Percentiles rank a stretch among this genome's conserved stretches.
Evolutionary conservation across 805 yeast genomes (phyloP).

Genomic region (Priceomyces carsonii): DNA sequence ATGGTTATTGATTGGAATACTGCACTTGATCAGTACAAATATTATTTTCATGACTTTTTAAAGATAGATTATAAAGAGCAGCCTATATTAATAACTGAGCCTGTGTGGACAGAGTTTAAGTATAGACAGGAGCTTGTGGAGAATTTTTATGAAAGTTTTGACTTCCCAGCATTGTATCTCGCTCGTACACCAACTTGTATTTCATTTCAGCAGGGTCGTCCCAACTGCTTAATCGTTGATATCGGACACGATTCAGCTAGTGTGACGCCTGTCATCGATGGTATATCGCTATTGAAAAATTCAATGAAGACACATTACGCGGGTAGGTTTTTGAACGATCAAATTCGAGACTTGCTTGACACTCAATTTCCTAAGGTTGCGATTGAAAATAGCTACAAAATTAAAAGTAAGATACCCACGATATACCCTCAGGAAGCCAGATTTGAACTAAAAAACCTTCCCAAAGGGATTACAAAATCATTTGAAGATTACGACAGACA

Average conservation of each 20-base stretch:
- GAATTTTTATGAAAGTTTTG: slow-evolving; percentile 63
- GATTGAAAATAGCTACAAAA: slow-evolving; percentile 42
- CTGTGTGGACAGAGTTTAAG: slow-evolving; percentile 73
- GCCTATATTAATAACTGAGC: slow-evolving; percentile 83
- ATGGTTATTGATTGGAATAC: slow-evolving; percentile 83
- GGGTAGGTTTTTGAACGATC: slow-evolving; percentile 65
- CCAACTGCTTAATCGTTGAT: slow-evolving; percentile 83
- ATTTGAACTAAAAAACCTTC: slow-evolving; percentile 19
- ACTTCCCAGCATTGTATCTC: slow-evolving; percentile 78
- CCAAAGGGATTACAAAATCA: slow-evolving; percentile 42
- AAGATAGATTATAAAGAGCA: slow-evolving; percentile 59
- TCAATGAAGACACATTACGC: slow-evolving; percentile 72
- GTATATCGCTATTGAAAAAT: slow-evolving; percentile 69
- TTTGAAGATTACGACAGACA: slow-evolving; percentile 58
- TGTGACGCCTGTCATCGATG: slow-evolving; percentile 83
- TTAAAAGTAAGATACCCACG: slow-evolving; percentile 46
- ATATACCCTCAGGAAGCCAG: slow-evolving; percentile 33
- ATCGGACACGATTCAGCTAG: slow-evolving; percentile 77
- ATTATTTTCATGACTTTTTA: slow-evolving; percentile 54
- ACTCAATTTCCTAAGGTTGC: slow-evolving; percentile 28
- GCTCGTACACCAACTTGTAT: slow-evolving; percentile 86
- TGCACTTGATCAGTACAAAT: slow-evolving; percentile 70
- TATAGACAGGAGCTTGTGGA: slow-evolving; percentile 74
- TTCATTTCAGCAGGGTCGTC: slow-evolving; percentile 85
- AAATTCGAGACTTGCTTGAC: slow-evolving; percentile 44